Percentiles rank a stretch among this genome's conserved stretches.
Evolutionary conservation across 2,329 filamentous ascomycete species (phyloP).

Genomic region (Blumeria graminis): DNA sequence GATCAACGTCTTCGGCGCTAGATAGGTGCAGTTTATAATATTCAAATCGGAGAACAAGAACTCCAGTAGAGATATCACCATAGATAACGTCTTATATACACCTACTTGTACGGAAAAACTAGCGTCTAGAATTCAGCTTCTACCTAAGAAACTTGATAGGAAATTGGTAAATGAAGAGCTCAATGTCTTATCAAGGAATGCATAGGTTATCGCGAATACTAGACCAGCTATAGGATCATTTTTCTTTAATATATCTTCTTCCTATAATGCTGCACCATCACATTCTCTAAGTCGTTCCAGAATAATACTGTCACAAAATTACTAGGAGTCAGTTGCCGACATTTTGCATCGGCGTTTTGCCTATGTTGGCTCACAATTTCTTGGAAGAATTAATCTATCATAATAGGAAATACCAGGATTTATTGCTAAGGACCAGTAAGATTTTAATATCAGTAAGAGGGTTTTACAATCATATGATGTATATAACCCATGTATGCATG

Average conservation of each 20-base stretch:
- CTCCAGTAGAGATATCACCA: background rate
- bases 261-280: too few relatives aligned
- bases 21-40: background rate
- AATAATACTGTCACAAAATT: background rate
- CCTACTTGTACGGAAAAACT: background rate
- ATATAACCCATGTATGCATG: background rate
- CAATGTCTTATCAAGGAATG: background rate
- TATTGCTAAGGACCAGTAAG: background rate
- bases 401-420: background rate
- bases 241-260: too few relatives aligned
- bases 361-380: background rate
- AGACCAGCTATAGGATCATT: background rate
- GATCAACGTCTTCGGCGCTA: background rate
- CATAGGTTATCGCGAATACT: background rate
- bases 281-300: background rate
- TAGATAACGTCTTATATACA: background rate
- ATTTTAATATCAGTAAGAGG: background rate
- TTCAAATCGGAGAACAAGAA: background rate
- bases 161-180: background rate
- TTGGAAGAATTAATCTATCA: background rate
- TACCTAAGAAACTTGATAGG: background rate
- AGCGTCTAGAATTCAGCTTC: background rate
- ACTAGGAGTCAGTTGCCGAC: background rate
- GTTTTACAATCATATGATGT: background rate
- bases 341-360: background rate